Base-by-base conservation (phyloP, 2,329 filamentous ascomycete species). In the Penicillium sp. region DNA sequence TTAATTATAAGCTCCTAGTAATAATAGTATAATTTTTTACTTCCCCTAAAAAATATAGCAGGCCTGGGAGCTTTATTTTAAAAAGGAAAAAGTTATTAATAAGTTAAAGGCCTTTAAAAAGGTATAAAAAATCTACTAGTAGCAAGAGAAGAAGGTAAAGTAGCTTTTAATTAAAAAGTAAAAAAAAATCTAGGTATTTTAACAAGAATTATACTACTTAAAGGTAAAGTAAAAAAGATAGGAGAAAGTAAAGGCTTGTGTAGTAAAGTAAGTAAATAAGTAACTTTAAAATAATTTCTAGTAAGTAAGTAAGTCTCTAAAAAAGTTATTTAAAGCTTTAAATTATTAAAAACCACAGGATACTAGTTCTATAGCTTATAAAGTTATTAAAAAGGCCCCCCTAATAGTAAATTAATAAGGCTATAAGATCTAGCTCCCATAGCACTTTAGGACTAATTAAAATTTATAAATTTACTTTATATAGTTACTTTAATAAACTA, bases 11-110 rank as follows among this genome's bases (percentile, higher is more conserved):
- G 44, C 26, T 48, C n/a, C 38, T 4, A 29, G 55, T 35, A 30
- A 55, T 58, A 21, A 48, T 35, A 15, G 49, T 54, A 30, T 30
- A 53, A 38, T 58, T 3, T 49, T 62, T 35, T 62, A 58, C 13
- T 53, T n/a, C 1, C 48, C 47, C 21, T 2, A 57, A 17, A 61
- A 57, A 52, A 57, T 61, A 21, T 21, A 58, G 35, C 41, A 61
- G 31, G 55, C 49, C 21, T 48, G 48, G 15, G 41, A 62, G 35
- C 38, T 58, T 49, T 17, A 53, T 3, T 5, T 26, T 5, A 41
- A 2, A 3, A 15, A 13, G 49, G 19, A 62, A 58, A 29, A 48
- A 58, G 1, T 3, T 54, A 23, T 35, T 47, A 31, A 52, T 52
- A 44, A 4, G 57, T 3, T 17, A 47, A 58, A 54, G 35, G 56